Evolutionary conservation across 1,139 yeast genomes (phyloP), one percentile per base, ranked within the genome.

Genomic region (Candida sojae): DNA sequence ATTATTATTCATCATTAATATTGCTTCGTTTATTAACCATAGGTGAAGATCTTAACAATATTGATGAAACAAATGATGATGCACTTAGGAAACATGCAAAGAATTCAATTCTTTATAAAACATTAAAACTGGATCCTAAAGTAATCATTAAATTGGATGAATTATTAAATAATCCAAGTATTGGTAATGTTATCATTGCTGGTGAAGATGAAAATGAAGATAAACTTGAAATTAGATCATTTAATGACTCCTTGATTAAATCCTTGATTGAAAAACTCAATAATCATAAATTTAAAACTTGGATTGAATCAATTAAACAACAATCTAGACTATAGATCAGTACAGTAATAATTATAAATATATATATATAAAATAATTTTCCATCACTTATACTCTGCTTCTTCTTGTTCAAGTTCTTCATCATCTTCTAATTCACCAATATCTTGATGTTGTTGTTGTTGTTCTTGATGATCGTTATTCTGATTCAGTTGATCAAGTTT

Each of bases 11-110:
- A n/a, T 58, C 59, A 42, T 59, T 75, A 12, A 68, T 86, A 2
- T 87, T 95, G 93, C 71, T 83, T 57, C 72, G 93, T 50, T 71
- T 86, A 42, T 67, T 87, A 8, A 57, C 68, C 1, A 58, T 82
- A n/a, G 73, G 79, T 1, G 86, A 36, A 4, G 26, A 34, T 21
- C 26, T 13, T 33, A 3, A 5, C 10, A 9, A 21, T 2, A 13
- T 12, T 12, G 35, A 33, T 33, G 35, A 33, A 12, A 2, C n/a
- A 17, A 73, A 79, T 5, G 83, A 81, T 51, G 75, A 74, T 44
- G 68, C 61, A 51, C 66, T 75, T 39, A 73, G 73, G 55, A 66
- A 67, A 21, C 66, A 65, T 43, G 58, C 77, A 13, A 73, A 68
- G 43, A 68, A 71, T 35, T 76, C 86, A 0, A 60, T 72, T 0